Evolutionary conservation across 805 yeast species (phyloP).

Genomic region (Ogataea glucozyma): DNA sequence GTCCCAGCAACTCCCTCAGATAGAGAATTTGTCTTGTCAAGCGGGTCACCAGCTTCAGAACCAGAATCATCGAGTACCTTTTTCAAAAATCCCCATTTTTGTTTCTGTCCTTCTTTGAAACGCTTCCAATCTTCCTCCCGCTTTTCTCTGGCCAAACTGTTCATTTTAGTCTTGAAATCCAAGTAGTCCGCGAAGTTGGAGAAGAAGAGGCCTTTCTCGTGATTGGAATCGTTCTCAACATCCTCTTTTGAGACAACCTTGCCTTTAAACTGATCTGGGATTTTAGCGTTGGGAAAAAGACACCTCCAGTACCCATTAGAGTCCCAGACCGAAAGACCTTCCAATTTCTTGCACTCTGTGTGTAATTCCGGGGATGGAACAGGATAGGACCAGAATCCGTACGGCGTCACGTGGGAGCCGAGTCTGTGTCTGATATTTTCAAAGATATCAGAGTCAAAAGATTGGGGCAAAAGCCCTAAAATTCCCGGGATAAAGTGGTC

Average conservation of each 20-base stretch:
- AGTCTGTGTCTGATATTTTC: constrained; percentile 5
- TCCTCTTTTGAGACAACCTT: constrained; percentile 57
- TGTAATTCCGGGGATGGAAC: constrained; percentile 47
- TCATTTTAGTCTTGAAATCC: constrained; percentile 66
- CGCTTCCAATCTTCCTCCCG: constrained; percentile 30
- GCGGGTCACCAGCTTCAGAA: constrained; percentile 11
- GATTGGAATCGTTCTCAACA: constrained; percentile 41
- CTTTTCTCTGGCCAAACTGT: constrained; percentile 42
- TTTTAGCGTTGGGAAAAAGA: constrained; percentile 62
- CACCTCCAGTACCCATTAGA: constrained; percentile 86
- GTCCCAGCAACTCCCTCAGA: constrained; percentile 37
- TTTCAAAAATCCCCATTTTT: constrained; percentile 29
- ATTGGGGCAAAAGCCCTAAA: constrained; percentile 4
- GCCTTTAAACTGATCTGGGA: constrained; percentile 34
- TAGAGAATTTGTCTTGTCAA: too few relatives aligned
- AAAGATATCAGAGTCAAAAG: constrained; percentile 9
- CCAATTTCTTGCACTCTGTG: constrained; percentile 57
- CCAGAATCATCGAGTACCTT: constrained; percentile 24
- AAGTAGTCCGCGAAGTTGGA: constrained; percentile 62
- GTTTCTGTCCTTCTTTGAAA: constrained; percentile 26
- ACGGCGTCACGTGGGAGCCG: constrained; percentile 13
- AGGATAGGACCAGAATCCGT: constrained; percentile 31
- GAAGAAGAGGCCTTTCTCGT: constrained; percentile 62
- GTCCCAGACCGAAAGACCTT: constrained; percentile 84
- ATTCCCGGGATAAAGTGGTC: constrained; percentile 4